Conservation (phyloP, 179 eudicot species). For the Beta corolliflora region DNA sequence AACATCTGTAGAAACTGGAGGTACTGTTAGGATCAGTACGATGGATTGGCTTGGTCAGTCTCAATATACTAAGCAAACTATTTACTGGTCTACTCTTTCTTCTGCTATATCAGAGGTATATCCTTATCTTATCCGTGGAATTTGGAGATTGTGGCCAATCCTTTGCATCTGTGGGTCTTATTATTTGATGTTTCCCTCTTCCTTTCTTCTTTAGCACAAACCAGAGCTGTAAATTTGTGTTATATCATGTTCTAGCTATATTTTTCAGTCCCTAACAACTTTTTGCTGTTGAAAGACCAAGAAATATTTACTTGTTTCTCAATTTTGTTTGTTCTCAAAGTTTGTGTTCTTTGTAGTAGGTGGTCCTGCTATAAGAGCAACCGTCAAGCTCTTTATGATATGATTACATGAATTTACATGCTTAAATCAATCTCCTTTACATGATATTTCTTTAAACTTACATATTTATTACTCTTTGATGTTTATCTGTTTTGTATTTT, state of each 20-base stretch:
- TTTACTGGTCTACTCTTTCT: constrained; percentile 83
- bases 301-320: neutral
- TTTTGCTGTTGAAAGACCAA: neutral
- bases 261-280: neutral
- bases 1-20: constrained; percentile 66
- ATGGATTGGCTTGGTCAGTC: constrained; percentile 99
- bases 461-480: neutral
- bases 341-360: too few relatives aligned
- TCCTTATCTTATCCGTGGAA: neutral
- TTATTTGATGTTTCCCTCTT: neutral
- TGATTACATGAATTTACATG: too few relatives aligned
- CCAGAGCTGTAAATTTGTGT: neutral
- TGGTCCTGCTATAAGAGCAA: too few relatives aligned
- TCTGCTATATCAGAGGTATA: constrained; percentile 81
- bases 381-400: too few relatives aligned
- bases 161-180: neutral
- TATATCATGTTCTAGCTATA: neutral
- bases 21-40: constrained; percentile 62
- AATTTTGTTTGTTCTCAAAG: neutral
- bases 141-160: neutral
- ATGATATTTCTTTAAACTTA: neutral
- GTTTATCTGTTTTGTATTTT: neutral
- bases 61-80: constrained; percentile 47
- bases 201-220: neutral
- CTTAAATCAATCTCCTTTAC: neutral